Evolutionary conservation across 148 eudicot genomes (phyloP), one percentile per base, ranked within the genome.

Genomic region (Heliosperma pusillum): DNA sequence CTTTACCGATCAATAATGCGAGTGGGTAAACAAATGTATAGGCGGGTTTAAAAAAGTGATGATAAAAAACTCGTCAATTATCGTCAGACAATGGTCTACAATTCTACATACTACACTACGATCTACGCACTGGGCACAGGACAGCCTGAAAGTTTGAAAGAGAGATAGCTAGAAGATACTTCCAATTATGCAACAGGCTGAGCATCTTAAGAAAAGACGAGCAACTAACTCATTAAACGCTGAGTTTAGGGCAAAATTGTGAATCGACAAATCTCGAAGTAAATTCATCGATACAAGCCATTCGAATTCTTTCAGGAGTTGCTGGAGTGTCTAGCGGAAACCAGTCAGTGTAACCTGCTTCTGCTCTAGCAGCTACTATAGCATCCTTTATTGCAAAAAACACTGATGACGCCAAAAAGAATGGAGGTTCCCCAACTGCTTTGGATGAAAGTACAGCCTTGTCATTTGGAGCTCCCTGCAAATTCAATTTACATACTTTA

Each of bases 371-470:
- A 73, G 97, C 88, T 59, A 78, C 78, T 30, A 95, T 86, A 44
- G 99, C 99, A 75, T 95, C 96, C 80, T 95, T 95, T 69, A 95
- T 92, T 62, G 97, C 99, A 36, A 95, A 95, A 78, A 95, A 87
- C 40, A 89, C 94, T 0, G 90, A 44, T 9, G 99, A 95, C 27
- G 96, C 99, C 36, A 95, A 91, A 77, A 95, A 95, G 74, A 95
- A 95, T 9, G 99, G 99, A 73, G 99, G 99, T 70, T 95, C 99
- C 21, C 97, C 99, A 21, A 90, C 97, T 52, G 97, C 99, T 86
- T 95, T 95, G 15, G 99, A 95, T 24, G 97, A 95, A 82, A 92
- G 99, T 79, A 95, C 89, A 65, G 96, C 99, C 76, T 87, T 95
- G 19, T 61, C 81, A 71, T 95, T 95, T 55, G 97, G 96, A 65